Conservation (phyloP, 306 rosid species). For the Arachis hypogaea region DNA sequence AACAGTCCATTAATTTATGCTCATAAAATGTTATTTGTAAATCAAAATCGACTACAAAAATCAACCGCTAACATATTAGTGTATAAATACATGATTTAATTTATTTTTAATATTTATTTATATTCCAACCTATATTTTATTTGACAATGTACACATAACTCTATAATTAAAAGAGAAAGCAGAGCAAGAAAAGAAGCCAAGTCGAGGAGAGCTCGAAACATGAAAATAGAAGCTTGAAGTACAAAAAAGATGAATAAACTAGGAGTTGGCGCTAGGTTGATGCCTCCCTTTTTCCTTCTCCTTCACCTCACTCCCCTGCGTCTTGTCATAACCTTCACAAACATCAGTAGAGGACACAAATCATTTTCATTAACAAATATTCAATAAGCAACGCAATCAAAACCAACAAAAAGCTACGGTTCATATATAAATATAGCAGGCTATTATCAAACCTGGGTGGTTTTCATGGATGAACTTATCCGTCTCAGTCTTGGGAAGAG, state of each 20-base stretch:
- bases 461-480: conserved; percentile 57
- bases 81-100: too few relatives aligned
- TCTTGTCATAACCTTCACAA: conserved; percentile 70
- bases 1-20: too few relatives aligned
- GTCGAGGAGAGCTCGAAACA: neutral
- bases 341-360: neutral
- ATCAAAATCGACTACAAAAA: too few relatives aligned
- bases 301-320: conserved; percentile 91
- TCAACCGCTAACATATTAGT: too few relatives aligned
- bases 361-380: neutral
- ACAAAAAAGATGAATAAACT: conserved; percentile 1
- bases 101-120: too few relatives aligned
- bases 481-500: conserved; percentile 21
- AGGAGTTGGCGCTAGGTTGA: conserved; percentile 47
- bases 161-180: neutral
- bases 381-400: neutral
- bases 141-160: too few relatives aligned
- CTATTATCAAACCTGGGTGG: conserved; percentile 61
- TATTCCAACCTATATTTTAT: too few relatives aligned
- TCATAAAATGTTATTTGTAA: too few relatives aligned
- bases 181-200: neutral
- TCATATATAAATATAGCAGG: neutral
- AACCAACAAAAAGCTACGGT: neutral
- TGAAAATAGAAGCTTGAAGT: neutral
- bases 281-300: conserved; percentile 75